These are phyloP conservation scores for Leccinum subrobustum DNA, from an alignment of 1,284 basidiomycete species.

Conservation along the genomic window DNA sequence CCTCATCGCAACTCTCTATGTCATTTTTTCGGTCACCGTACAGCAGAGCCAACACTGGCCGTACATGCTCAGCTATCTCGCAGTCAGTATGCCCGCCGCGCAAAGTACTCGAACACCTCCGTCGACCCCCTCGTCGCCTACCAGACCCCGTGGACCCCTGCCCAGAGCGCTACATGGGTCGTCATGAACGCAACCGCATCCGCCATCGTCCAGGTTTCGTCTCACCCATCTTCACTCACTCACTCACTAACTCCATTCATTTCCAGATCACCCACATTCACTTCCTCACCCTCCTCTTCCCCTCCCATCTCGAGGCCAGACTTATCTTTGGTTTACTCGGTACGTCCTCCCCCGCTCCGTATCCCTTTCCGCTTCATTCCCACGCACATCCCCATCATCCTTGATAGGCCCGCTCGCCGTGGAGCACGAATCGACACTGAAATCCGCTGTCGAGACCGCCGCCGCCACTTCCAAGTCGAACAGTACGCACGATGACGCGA, in stretches of 20 bases:
- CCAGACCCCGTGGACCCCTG: slow-evolving; percentile 59
- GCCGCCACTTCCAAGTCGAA: slow-evolving; percentile 43
- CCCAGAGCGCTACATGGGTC: slow-evolving; percentile 79
- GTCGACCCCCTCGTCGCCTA: slow-evolving; percentile 30
- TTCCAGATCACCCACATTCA: slow-evolving; percentile 94
- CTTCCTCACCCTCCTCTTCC: slow-evolving; percentile 94
- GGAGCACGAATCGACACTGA: slow-evolving; percentile 56
- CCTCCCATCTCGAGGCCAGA: slow-evolving; percentile 86
- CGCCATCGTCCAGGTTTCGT: slow-evolving; percentile 75
- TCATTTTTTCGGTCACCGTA: slow-evolving; percentile 65
- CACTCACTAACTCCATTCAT: background rate
- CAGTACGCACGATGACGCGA: slow-evolving; percentile 32
- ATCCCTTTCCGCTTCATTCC: background rate
- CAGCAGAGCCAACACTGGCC: slow-evolving; percentile 80
- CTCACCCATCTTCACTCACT: too few species aligned
- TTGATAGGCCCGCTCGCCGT: slow-evolving; percentile 19
- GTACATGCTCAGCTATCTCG: slow-evolving; percentile 92
- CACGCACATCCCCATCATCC: background rate
- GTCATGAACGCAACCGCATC: slow-evolving; percentile 86
- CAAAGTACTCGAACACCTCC: slow-evolving; percentile 18
- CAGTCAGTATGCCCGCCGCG: slow-evolving; percentile 60
- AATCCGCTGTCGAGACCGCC: slow-evolving; percentile 38
- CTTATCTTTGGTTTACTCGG: slow-evolving; percentile 89
- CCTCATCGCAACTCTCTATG: slow-evolving; percentile 73
- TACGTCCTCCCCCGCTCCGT: slow-evolving; percentile 22